Percentiles rank a stretch among this genome's conserved stretches.
phyloP scores from a whole-genome alignment of 345 rosid species.

The Moringa oleifera region DNA sequence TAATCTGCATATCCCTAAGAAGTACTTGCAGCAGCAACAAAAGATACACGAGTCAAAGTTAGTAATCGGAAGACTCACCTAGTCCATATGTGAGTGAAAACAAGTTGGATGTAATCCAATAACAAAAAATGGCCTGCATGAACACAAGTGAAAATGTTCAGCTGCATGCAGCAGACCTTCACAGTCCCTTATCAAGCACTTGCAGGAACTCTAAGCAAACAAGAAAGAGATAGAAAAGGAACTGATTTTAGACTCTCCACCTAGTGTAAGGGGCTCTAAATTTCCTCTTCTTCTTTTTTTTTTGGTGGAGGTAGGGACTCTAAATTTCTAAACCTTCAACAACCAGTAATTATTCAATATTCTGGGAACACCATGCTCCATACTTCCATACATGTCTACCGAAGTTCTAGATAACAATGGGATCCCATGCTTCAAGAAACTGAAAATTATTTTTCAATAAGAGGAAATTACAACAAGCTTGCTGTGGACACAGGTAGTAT shows the following conservation, averaged over 20 bases:
- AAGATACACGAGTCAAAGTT: not conserved
- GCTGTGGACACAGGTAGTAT: too few relatives aligned
- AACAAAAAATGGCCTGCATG: constrained; percentile 92
- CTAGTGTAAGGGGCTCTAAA: too few relatives aligned
- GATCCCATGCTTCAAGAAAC: not conserved
- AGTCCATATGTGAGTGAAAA: constrained; percentile 69
- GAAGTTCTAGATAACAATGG: too few relatives aligned
- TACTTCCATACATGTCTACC: too few relatives aligned
- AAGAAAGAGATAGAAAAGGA: not conserved
- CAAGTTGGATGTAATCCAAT: constrained; percentile 82
- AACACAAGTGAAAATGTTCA: not conserved
- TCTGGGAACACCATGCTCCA: too few relatives aligned
- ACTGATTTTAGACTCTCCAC: too few relatives aligned
- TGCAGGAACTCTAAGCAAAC: not conserved
- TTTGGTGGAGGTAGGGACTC: too few relatives aligned
- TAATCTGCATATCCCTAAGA: not conserved
- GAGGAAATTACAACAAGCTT: too few relatives aligned
- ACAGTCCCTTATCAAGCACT: not conserved
- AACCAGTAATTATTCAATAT: too few relatives aligned
- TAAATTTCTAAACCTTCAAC: too few relatives aligned
- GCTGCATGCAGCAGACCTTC: not conserved
- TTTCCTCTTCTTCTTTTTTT: too few relatives aligned
- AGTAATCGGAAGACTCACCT: constrained; percentile 40
- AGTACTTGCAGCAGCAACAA: not conserved
- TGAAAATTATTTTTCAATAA: too few relatives aligned